Percentiles rank a stretch among this genome's conserved stretches.
Evolutionary conservation across 495 filamentous ascomycete species (phyloP).

Genomic region (Tirmania nivea): DNA sequence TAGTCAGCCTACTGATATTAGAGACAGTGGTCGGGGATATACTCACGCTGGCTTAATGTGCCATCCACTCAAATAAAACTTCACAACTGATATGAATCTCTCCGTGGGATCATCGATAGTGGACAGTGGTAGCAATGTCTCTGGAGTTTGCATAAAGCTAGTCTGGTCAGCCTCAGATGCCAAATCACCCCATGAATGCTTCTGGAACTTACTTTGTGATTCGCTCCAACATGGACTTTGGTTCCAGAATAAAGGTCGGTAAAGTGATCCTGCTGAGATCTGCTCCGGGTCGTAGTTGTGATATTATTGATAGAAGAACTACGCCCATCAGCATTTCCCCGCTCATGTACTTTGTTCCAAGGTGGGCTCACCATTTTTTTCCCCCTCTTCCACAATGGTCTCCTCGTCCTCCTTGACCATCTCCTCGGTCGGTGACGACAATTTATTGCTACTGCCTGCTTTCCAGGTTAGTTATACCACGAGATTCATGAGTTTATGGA

Average conservation of each 20-base stretch:
- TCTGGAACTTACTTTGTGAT: constrained; percentile 70
- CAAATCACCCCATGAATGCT: neutral
- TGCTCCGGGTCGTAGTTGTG: constrained; percentile 82
- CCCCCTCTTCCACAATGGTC: constrained; percentile 19
- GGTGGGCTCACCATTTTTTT: constrained; percentile 17
- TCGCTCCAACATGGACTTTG: constrained; percentile 88
- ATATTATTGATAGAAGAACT: constrained; percentile 45
- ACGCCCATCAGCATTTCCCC: constrained; percentile 5
- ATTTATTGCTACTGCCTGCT: neutral
- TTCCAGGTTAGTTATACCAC: neutral
- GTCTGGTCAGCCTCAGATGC: constrained; percentile 2
- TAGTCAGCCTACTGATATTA: constrained; percentile 4
- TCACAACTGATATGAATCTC: constrained; percentile 83
- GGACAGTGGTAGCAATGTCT: constrained; percentile 75
- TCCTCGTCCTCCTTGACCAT: constrained; percentile 9
- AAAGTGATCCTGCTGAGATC: constrained; percentile 86
- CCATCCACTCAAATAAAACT: constrained; percentile 97
- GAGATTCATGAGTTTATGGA: neutral
- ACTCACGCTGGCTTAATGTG: constrained; percentile 93
- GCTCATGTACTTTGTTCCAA: neutral
- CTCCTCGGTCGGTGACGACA: neutral
- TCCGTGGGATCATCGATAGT: constrained; percentile 73
- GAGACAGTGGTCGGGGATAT: constrained; percentile 4
- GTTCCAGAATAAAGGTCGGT: constrained; percentile 95
- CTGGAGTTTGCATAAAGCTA: constrained; percentile 99